Evolutionary conservation across 495 filamentous ascomycete species (phyloP).

Genomic region (Penicillium pulvis): DNA sequence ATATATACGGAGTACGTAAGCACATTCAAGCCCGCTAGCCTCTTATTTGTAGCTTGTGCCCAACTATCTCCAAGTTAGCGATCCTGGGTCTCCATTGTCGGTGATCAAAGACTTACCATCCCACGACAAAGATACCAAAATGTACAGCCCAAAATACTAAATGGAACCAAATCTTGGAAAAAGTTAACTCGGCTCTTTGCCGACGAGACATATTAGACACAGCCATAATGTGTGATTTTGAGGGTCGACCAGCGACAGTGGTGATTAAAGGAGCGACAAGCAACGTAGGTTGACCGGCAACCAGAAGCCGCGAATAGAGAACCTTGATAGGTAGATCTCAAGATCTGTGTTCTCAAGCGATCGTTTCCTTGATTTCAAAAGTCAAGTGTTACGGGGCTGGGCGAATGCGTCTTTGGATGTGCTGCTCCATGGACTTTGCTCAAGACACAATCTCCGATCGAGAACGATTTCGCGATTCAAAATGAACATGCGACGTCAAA

Average conservation of each 20-base stretch:
- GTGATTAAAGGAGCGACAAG: conserved; percentile 27
- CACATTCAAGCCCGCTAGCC: conserved; percentile 75
- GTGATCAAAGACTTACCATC: conserved; percentile 65
- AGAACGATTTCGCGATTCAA: neutral
- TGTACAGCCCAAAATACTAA: conserved; percentile 83
- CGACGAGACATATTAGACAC: conserved; percentile 21
- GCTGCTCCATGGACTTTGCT: conserved; percentile 2
- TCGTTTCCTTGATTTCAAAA: neutral
- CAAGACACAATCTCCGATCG: neutral
- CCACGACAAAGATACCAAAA: conserved; percentile 76
- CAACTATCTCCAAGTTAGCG: conserved; percentile 56
- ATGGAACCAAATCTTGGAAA: conserved; percentile 76
- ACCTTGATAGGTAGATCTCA: neutral
- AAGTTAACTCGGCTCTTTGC: conserved; percentile 60
- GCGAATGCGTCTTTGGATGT: neutral
- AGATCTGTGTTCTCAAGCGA: neutral
- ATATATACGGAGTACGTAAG: conserved; percentile 91
- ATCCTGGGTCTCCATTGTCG: neutral
- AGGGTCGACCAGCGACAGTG: conserved; percentile 28
- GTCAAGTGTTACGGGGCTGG: neutral
- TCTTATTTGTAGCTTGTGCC: conserved; percentile 66
- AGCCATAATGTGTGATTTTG: conserved; percentile 13
- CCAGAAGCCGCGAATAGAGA: conserved; percentile 7
- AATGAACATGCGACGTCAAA: neutral
- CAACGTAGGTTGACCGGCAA: conserved; percentile 32